Base-by-base conservation (phyloP, 2,329 filamentous ascomycete species). In the Fusarium pilosicola region DNA sequence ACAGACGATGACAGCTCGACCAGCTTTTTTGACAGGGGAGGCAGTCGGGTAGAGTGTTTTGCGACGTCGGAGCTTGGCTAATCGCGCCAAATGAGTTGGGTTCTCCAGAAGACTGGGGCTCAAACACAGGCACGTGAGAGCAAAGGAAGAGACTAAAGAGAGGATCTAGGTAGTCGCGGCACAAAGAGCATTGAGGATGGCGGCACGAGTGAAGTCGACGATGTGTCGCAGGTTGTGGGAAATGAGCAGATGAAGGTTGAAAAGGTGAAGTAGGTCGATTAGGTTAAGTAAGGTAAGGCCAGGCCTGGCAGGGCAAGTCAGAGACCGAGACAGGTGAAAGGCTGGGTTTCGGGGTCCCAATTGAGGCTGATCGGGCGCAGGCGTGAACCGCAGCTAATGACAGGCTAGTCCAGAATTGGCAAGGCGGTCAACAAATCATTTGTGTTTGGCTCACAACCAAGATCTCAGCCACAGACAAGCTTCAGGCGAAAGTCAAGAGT, bases 301-400 rank as follows among this genome's bases (percentile, higher is more conserved):
- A 26, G 32, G 28, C 48, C 48, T 24, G n/a, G n/a, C 30, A 28
- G 34, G 24, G 51, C 51, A 55, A 55, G 24, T 41, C 32, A 55
- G 51, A 54, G n/a, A 28, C 26, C 45, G 20, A 48, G 45, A 30
- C 45, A 48, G 51, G 51, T n/a, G 59, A 54, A 76, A 77, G 76
- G 73, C 74, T 77, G 74, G 74, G 65, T 63, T 52, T 74, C 70
- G 63, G 70, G 69, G 69, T 63, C 63, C 60, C 56, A 67, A 75
- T 78, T 78, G 76, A 78, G 76, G 76, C 76, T 78, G 76, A 77
- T 76, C 67, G 63, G 73, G 76, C 74, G 65, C 68, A 70, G 64
- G 68, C 59, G 58, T 63, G 62, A 65, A 76, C 72, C 51, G 65
- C 57, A 69, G 63, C 55, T 57, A 65, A 36, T 8, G 42, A 46